Evolutionary conservation across 768 basidiomycete species (phyloP).

Genomic region (Peribolospora baueri): DNA sequence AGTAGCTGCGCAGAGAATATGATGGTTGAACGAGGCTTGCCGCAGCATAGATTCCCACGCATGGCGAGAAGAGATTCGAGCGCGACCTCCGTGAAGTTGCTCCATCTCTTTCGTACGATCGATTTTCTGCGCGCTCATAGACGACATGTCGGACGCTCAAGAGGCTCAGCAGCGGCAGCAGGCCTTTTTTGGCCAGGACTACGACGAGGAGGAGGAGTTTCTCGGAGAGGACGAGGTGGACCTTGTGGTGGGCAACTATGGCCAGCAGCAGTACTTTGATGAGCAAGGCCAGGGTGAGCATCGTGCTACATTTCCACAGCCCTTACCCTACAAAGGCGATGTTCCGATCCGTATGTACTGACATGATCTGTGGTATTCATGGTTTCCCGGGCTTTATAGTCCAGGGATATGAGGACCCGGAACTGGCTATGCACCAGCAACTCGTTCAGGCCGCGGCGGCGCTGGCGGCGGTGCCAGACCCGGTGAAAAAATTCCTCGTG

Average conservation of each 20-base stretch:
- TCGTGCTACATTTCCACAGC: background rate
- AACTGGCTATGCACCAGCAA: constrained; percentile 10
- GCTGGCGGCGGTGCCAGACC: constrained; percentile 8
- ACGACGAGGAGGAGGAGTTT: background rate
- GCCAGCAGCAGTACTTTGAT: background rate
- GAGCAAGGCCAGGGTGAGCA: background rate
- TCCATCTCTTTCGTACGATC: background rate
- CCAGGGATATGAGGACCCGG: background rate
- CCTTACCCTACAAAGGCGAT: background rate
- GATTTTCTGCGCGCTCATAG: background rate
- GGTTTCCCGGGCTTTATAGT: too few relatives aligned
- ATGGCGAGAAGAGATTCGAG: too few relatives aligned
- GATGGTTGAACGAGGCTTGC: too few relatives aligned
- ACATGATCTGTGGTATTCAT: background rate
- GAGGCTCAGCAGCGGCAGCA: too few relatives aligned
- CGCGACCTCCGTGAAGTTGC: too few relatives aligned
- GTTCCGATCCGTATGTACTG: background rate
- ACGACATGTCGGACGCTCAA: background rate
- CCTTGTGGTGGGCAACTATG: background rate
- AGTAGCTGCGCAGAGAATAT: too few relatives aligned
- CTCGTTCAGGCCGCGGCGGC: constrained; percentile 8
- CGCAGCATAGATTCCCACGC: too few relatives aligned
- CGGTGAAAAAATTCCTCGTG: constrained; percentile 4
- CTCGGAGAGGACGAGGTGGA: background rate
- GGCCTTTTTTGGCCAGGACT: too few relatives aligned